A percentile compares a stretch with the other conserved stretches of the same genome.
These are phyloP conservation scores for Mortierella sp. DNA, from an alignment of 371 early-diverging fungal genomes.

Conservation along the genomic window DNA sequence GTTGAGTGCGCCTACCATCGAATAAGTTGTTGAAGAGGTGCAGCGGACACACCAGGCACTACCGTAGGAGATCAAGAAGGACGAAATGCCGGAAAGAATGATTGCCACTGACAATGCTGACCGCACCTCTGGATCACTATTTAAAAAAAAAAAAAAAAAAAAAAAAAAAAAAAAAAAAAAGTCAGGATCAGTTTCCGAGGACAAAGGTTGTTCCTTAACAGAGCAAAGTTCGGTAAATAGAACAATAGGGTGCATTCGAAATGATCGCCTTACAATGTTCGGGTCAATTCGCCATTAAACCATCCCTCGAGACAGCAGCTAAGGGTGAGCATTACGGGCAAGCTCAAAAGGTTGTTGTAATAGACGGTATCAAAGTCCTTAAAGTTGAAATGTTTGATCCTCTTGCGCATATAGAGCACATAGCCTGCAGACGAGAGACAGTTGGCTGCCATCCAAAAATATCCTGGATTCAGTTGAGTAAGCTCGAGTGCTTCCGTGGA, in stretches of 20 bases:
- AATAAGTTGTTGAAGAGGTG: slow-evolving; percentile 96
- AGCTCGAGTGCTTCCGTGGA: slow-evolving; percentile 32
- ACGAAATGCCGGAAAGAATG: slow-evolving; percentile 85
- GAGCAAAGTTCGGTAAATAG: too few relatives aligned
- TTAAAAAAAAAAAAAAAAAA: slow-evolving; percentile 1
- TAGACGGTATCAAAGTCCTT: slow-evolving; percentile 97
- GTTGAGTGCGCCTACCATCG: slow-evolving; percentile 99
- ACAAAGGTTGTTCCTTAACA: too few relatives aligned
- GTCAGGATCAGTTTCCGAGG: neutral
- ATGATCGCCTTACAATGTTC: slow-evolving; percentile 64
- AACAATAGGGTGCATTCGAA: too few relatives aligned
- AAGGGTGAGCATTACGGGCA: slow-evolving; percentile 84
- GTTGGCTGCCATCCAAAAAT: slow-evolving; percentile 93
- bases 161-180: slow-evolving; percentile 5
- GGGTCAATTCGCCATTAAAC: slow-evolving; percentile 59
- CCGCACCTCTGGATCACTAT: slow-evolving; percentile 62
- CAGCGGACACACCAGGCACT: slow-evolving; percentile 96
- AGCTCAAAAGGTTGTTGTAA: slow-evolving; percentile 93
- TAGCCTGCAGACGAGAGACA: slow-evolving; percentile 93
- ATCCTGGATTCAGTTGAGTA: slow-evolving; percentile 68
- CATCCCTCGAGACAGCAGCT: slow-evolving; percentile 87
- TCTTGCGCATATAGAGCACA: slow-evolving; percentile 90
- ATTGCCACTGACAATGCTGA: slow-evolving; percentile 74
- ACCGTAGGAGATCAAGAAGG: slow-evolving; percentile 93
- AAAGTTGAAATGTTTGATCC: slow-evolving; percentile 85